These are phyloP conservation scores for Closterium sp. DNA, from an alignment of 139 green algal species.

Conservation along the genomic window DNA sequence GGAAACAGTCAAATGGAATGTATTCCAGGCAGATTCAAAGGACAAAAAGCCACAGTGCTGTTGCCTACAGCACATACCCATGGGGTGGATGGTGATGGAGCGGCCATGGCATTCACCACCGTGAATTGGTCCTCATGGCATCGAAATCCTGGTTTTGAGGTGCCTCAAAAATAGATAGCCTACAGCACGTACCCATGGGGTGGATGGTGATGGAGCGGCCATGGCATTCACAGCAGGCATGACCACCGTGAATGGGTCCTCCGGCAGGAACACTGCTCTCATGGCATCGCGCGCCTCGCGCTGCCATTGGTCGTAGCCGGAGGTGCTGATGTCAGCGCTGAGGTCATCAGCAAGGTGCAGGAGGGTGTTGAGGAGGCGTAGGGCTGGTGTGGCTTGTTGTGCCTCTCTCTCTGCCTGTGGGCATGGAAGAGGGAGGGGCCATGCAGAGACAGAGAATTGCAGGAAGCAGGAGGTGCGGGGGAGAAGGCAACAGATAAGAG, in stretches of 20 bases:
- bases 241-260: background rate
- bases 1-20: background rate
- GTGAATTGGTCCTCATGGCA: background rate
- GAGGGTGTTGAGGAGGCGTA: background rate
- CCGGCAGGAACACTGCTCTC: background rate
- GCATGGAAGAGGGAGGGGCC: background rate
- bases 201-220: background rate
- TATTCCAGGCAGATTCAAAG: background rate
- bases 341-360: background rate
- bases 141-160: background rate
- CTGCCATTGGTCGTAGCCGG: background rate
- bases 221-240: background rate
- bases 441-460: background rate
- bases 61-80: background rate
- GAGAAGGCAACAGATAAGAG: too few relatives aligned
- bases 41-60: background rate
- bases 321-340: background rate
- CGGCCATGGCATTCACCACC: background rate
- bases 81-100: background rate
- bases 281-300: background rate
- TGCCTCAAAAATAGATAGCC: background rate
- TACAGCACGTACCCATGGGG: background rate
- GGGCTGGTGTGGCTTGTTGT: background rate
- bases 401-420: background rate
- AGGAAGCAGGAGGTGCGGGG: too few relatives aligned